Conservation (phyloP, 768 basidiomycete genomes). For the Tephrocybe sp. region DNA sequence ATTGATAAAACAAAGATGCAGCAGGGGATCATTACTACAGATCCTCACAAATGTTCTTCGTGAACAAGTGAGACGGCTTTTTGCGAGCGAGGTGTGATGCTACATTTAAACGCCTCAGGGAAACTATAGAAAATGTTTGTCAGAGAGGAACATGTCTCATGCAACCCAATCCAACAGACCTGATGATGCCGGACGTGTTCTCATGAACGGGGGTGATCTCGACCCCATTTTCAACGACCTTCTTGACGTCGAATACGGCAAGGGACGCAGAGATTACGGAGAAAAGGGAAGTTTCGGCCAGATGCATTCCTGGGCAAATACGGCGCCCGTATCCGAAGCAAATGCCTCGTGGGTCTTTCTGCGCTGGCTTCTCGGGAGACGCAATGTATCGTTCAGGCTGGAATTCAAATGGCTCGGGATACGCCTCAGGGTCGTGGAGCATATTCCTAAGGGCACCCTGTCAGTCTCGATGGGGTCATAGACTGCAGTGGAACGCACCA, state of each 20-base stretch:
- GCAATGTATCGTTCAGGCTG: constrained; percentile 47
- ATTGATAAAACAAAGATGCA: no score
- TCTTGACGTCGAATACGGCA: constrained; percentile 48
- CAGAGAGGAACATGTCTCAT: not conserved
- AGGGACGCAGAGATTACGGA: constrained; percentile 42
- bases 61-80: constrained; percentile 28
- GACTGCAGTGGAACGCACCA: constrained; percentile 32
- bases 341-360: constrained; percentile 39
- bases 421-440: constrained; percentile 47
- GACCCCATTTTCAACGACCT: constrained; percentile 42
- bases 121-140: constrained; percentile 21
- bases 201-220: constrained; percentile 45
- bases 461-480: not conserved
- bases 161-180: constrained; percentile 28
- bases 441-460: constrained; percentile 41
- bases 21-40: no score
- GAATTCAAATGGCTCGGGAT: constrained; percentile 50
- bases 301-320: constrained; percentile 47
- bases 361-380: constrained; percentile 25
- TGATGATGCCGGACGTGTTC: constrained; percentile 44
- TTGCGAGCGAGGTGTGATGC: constrained; percentile 31
- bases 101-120: constrained; percentile 34
- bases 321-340: constrained; percentile 52
- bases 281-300: constrained; percentile 54
- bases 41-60: constrained; percentile 10